Percentiles rank a stretch among this genome's conserved stretches.
Conservation (phyloP, 495 filamentous ascomycete species). For the Chaetomidium leptoderma region DNA sequence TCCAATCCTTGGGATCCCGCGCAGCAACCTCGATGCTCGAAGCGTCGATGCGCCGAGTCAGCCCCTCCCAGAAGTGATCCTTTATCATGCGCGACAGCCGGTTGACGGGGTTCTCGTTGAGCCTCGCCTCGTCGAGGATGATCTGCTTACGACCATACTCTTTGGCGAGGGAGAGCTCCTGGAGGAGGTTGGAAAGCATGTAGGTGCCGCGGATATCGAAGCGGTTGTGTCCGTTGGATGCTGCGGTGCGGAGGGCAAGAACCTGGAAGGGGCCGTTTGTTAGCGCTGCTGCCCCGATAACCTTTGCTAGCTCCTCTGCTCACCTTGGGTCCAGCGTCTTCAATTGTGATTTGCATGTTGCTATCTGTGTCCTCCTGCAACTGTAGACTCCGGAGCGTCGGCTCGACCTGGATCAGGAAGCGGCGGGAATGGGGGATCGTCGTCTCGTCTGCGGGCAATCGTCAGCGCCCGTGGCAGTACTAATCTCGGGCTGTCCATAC, state of each 20-base stretch:
- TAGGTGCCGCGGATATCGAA: constrained; percentile 91
- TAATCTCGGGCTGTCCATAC: constrained; percentile 22
- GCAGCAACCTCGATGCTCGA: constrained; percentile 82
- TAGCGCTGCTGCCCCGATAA: neutral
- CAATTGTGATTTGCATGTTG: constrained; percentile 94
- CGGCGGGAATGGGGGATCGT: constrained; percentile 53
- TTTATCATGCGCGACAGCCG: constrained; percentile 80
- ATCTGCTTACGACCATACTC: constrained; percentile 79
- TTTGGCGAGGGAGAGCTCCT: constrained; percentile 87
- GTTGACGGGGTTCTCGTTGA: constrained; percentile 89
- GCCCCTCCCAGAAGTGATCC: constrained; percentile 81
- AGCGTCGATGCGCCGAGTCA: constrained; percentile 84
- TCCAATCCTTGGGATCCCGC: constrained; percentile 87
- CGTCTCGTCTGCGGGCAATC: constrained; percentile 37
- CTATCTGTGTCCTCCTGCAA: constrained; percentile 83
- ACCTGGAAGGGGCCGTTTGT: constrained; percentile 36
- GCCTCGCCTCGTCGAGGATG: constrained; percentile 76
- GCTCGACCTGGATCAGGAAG: constrained; percentile 73
- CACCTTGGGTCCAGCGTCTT: constrained; percentile 92
- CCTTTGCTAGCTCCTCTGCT: constrained; percentile 7
- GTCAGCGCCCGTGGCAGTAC: neutral
- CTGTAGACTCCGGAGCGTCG: constrained; percentile 65
- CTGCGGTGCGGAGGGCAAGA: constrained; percentile 76
- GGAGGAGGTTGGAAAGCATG: constrained; percentile 89
- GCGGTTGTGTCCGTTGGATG: constrained; percentile 74